These are phyloP conservation scores for Backusella psychrophila DNA, from an alignment of 192 early-diverging fungal genomes.

Conservation along the genomic window DNA sequence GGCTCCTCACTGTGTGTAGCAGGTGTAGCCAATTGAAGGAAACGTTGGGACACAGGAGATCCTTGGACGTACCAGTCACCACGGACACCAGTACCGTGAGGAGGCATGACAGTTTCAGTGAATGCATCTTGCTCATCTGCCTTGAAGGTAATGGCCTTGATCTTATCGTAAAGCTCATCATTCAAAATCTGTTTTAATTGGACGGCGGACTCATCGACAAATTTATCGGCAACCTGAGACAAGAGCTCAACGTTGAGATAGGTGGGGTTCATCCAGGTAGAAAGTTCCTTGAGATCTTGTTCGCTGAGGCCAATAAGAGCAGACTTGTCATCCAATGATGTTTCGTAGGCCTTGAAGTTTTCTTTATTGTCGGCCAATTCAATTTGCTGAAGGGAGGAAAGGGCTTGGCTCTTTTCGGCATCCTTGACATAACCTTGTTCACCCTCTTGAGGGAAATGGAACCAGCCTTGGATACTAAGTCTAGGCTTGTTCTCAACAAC, in stretches of 20 bases:
- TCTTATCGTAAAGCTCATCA: constrained; percentile 26
- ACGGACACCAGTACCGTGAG: constrained; percentile 57
- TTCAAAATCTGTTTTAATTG: constrained; percentile 61
- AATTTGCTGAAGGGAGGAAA: constrained; percentile 52
- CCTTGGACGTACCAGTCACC: constrained; percentile 57
- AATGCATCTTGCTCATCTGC: constrained; percentile 44
- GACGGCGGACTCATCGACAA: constrained; percentile 61
- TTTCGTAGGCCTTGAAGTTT: constrained; percentile 23
- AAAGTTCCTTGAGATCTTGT: constrained; percentile 44
- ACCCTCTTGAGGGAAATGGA: constrained; percentile 69
- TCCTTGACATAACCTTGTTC: constrained; percentile 62
- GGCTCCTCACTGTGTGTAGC: constrained; percentile 8
- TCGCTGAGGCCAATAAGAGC: constrained; percentile 23
- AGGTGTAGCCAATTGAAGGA: background rate
- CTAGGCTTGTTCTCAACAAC: constrained; percentile 50
- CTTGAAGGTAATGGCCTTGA: constrained; percentile 28
- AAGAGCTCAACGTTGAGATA: constrained; percentile 50
- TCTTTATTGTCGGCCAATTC: constrained; percentile 22
- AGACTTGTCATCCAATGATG: constrained; percentile 1
- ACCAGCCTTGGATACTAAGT: constrained; percentile 73
- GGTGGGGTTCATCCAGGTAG: constrained; percentile 52
- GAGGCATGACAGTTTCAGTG: constrained; percentile 27
- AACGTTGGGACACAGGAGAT: constrained; percentile 57
- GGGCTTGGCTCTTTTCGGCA: constrained; percentile 17
- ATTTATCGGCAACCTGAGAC: constrained; percentile 51